phyloP scores from a whole-genome alignment of 495 filamentous ascomycete genomes.

The Penicillium cosmopolitanum region DNA sequence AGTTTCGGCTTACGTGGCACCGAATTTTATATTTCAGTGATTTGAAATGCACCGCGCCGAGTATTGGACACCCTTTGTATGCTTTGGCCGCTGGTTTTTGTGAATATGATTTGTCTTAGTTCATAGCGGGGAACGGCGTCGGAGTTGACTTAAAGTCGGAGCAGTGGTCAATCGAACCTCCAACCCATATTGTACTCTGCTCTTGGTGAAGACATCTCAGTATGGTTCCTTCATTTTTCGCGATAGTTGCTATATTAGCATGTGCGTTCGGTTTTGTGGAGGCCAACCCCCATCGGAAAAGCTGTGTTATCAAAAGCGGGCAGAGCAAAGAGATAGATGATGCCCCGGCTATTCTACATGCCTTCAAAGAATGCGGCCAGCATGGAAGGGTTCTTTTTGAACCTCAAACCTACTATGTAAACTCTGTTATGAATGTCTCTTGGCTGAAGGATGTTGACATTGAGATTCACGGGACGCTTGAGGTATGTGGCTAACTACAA shows the following conservation, averaged over 20 bases:
- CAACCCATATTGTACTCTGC: no score
- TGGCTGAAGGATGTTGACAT: slow-evolving; percentile 46
- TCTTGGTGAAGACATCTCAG: no score
- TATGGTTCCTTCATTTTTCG: no score
- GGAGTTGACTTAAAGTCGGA: no score
- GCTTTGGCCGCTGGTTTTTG: no score
- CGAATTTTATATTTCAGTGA: no score
- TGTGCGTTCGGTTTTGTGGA: background rate
- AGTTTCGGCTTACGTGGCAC: no score
- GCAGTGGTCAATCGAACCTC: no score
- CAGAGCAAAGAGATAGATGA: slow-evolving; percentile 31
- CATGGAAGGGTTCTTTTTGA: slow-evolving; percentile 43
- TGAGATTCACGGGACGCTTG: slow-evolving; percentile 40
- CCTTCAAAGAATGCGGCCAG: slow-evolving; percentile 43
- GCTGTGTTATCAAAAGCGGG: background rate
- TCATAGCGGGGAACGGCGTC: no score
- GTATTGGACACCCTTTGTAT: no score
- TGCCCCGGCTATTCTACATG: slow-evolving; percentile 42
- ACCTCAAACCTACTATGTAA: slow-evolving; percentile 42
- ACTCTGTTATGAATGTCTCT: slow-evolving; percentile 47
- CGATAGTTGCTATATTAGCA: background rate
- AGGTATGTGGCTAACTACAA: slow-evolving; percentile 12
- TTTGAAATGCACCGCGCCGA: no score
- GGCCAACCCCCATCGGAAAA: background rate
- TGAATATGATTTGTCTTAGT: no score